phyloP scores from a whole-genome alignment of 768 basidiomycete genomes.

The Dioszegia aurantiaca region DNA sequence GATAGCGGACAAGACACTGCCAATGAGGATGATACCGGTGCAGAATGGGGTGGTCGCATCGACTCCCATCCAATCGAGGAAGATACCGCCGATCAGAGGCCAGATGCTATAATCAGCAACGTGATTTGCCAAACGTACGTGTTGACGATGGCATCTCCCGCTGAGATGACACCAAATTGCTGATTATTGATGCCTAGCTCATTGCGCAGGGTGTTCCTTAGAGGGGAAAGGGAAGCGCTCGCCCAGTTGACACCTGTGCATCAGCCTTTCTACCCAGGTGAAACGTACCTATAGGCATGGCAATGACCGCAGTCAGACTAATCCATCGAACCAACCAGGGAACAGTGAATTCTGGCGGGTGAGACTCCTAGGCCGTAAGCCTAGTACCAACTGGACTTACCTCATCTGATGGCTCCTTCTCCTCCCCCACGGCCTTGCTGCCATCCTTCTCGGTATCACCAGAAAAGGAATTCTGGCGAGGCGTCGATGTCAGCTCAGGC shows the following conservation, averaged over 20 bases:
- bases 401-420: too few species aligned
- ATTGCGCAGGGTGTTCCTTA: conserved; percentile 12
- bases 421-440: too few species aligned
- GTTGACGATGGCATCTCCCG: conserved; percentile 11
- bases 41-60: not conserved
- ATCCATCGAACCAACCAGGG: conserved; percentile 13
- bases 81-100: not conserved
- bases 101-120: not conserved
- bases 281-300: conserved; percentile 10
- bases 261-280: not conserved
- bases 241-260: conserved; percentile 16
- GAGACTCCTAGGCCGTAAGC: not conserved
- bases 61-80: conserved; percentile 2
- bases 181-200: conserved; percentile 19
- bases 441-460: too few species aligned
- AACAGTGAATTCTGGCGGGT: not conserved
- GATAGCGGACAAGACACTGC: conserved; percentile 5
- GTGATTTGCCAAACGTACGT: not conserved
- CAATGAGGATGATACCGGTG: conserved; percentile 10
- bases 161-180: conserved; percentile 16
- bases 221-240: conserved; percentile 3
- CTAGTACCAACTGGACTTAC: too few species aligned
- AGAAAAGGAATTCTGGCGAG: too few species aligned
- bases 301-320: conserved; percentile 7
- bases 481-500: too few species aligned